Evolutionary conservation across 768 basidiomycete genomes (phyloP), one percentile per base, ranked within the genome.

Genomic region (Crassisporium funariophilum): DNA sequence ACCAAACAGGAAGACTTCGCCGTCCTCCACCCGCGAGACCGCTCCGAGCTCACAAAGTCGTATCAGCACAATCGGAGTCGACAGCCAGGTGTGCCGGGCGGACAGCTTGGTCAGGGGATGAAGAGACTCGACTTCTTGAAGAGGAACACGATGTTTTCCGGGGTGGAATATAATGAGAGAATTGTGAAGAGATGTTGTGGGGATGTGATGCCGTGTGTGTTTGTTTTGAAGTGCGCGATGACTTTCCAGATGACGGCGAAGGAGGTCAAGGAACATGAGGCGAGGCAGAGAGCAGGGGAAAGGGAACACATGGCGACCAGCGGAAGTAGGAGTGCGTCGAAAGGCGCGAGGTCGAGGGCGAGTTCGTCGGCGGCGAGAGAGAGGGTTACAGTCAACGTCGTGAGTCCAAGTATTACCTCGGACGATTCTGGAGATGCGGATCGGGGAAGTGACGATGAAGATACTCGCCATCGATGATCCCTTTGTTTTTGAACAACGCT

Each of bases 51-150:
- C 10, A 67, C 68, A 33, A 68, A 73, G 20, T 73, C 80, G 23
- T 91, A 88, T 61, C 66, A 72, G 25, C 71, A 77, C 59, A 91
- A 91, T 59, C 78, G 89, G 15, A 84, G 84, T 8, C 76, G 80
- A 7, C 74, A 74, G 22, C 67, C 67, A 19, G 80, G 79, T 38
- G 86, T 83, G 1, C 88, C 89, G 1, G 89, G 89, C 0, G 89
- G 87, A 0, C 65, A 66, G 33, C 73, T 91, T 3, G 81, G 79
- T 6, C 72, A 77, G 38, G 82, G 82, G 7, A 71, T 91, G 62
- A 77, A 80, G 52, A 68, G 83, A 43, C 66, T 86, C 43, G 89
- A 91, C 58, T 90, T 79, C 70, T 69, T 91, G 23, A 72, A 79
- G 5, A 62, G 68, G 38, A 61, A 77, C 42, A 79, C 80, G 23